Evolutionary conservation across 306 rosid species (phyloP).

Genomic region (Gastrolobium villosum): DNA sequence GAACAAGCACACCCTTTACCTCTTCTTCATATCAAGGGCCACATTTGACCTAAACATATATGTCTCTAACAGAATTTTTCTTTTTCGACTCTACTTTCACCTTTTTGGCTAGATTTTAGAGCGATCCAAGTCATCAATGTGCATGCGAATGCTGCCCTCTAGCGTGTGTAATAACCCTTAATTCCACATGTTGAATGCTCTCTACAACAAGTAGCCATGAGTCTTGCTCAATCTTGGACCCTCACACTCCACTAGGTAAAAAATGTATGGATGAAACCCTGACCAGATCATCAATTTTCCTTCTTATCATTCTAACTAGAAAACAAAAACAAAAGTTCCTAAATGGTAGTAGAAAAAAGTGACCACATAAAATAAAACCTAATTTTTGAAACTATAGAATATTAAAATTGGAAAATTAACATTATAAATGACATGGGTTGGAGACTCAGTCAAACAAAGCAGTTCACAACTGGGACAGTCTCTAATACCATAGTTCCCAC

Average conservation of each 20-base stretch:
- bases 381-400: neutral
- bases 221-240: slow-evolving; percentile 43
- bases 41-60: slow-evolving; percentile 19
- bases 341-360: neutral
- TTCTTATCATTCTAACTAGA: neutral
- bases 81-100: slow-evolving; percentile 9
- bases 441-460: slow-evolving; percentile 41
- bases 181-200: slow-evolving; percentile 41
- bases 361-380: neutral
- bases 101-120: slow-evolving; percentile 37
- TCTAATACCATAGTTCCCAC: neutral
- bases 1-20: slow-evolving; percentile 19
- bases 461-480: slow-evolving; percentile 25
- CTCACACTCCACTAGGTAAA: slow-evolving; percentile 44
- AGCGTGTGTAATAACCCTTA: slow-evolving; percentile 49
- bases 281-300: slow-evolving; percentile 37
- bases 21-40: slow-evolving; percentile 35
- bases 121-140: slow-evolving; percentile 43
- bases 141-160: slow-evolving; percentile 41
- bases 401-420: neutral
- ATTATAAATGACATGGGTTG: slow-evolving; percentile 30
- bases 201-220: slow-evolving; percentile 45
- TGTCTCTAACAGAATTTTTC: neutral
- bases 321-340: neutral
- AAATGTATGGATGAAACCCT: slow-evolving; percentile 34